Base-by-base conservation (phyloP, 495 filamentous ascomycete species). In the Bacidia rubella region DNA sequence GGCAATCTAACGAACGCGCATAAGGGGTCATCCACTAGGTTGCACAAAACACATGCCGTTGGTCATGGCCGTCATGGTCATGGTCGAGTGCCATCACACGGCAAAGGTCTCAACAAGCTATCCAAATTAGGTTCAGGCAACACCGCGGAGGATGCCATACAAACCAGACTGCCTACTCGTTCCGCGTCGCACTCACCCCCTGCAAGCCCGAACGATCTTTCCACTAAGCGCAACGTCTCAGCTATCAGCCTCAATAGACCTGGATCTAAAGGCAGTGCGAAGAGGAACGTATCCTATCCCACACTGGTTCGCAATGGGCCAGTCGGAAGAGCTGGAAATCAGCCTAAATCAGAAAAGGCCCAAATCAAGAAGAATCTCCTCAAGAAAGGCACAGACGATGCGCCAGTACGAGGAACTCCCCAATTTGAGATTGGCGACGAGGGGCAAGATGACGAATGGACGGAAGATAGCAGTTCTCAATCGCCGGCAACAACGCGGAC, bases 61-160 rank as follows among this genome's bases (percentile, higher is more conserved):
- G 60, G 60, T 21, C 60, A 62, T 52, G 41, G 47, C 15, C 60
- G 60, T 35, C 52, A 57, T 26, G 26, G 48, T 2, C 51, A 62
- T 45, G 48, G 21, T 20, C 49, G 66, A 24, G 59, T 69, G 25
- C 67, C 66, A 11, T 69, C 67, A 4, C 62, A 69, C 53, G 67
- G 66, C 27, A 65, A 66, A 47, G 63, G 63, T 45, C 54, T 69
- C 39, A 67, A 69, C 41, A 67, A 65, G 47, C 58, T 69, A 21
- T 61, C 63, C 17, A 68, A 68, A 54, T 51, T 65, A 10, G 49
- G 47, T 1, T 27, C 51, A 1, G 48, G 38, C 12, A 25, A 58
- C 46, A 10, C 38, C 24, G 20, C 39, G 12, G 57, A 58, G 11
- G 52, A 19, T 7, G 27, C 25, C 12, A 40, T 5, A 2, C 32